Base-by-base conservation (phyloP, 2,329 filamentous ascomycete species). In the Fusarium caatingaense region DNA sequence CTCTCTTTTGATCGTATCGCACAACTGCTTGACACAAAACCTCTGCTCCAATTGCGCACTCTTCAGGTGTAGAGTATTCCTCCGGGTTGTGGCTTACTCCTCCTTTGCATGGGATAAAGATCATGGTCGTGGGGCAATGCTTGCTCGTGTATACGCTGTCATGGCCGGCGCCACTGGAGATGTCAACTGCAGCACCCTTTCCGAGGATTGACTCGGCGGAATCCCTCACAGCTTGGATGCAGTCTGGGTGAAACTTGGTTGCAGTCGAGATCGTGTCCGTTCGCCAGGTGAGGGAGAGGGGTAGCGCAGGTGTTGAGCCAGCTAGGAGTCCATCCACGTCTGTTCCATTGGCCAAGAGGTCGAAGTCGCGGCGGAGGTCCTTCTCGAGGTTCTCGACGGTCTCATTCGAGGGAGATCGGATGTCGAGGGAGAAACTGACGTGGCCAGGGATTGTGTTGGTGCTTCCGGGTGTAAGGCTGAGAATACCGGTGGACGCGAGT, bases 371-470 rank as follows among this genome's bases (percentile, higher is more conserved):
- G 21, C 54, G 64, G 18, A 64, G 60, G n/a, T 84, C 80, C 23
- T 80, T 76, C 63, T 89, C 87, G 32, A 91, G 83, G 8, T 79
- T 77, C 2, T 83, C 79, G 2, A 92, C 83, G 2, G 82, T 83
- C 12, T 82, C 79, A 66, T 90, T 85, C 41, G 85, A 81, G 1
- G 84, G 83, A 0, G 86, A 83, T 32, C 90, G 85, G 30, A 92
- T 86, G 72, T 92, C 90, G 5, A 92, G 83, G 18, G 84, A 89
- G 77, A 92, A 92, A 27, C 82, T 84, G 13, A 92, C 91, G 15
- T 82, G 80, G 1, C 89, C 88, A 0, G 91, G 89, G 0, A 92
- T 88, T 0, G 91, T 93, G 76, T 93, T 93, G 16, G 90, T 89
- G 48, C 85, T 89, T 6, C 90, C 89, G 0, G 88, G 91, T 27